Evolutionary conservation across 1,284 basidiomycete species (phyloP).

Genomic region (Naganishia sp.): DNA sequence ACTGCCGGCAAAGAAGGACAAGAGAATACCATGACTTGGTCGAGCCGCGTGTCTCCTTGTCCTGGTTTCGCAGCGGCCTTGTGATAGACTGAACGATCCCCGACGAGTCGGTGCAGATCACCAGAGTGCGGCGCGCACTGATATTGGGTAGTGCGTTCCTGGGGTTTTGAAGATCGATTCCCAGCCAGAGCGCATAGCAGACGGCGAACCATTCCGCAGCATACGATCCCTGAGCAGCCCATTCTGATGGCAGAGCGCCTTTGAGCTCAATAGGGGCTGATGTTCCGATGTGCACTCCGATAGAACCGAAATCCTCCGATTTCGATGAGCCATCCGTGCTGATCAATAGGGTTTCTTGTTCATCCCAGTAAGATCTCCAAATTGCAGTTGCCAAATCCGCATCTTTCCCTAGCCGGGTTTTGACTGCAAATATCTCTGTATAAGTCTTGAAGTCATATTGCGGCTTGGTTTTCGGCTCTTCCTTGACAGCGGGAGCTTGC

Average conservation of each 20-base stretch:
- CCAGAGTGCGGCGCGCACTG: conserved; percentile 8
- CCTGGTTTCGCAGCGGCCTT: not conserved
- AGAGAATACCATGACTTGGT: conserved; percentile 10
- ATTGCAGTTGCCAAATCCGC: conserved; percentile 17
- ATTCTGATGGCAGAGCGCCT: conserved; percentile 20
- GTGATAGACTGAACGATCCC: conserved; percentile 17
- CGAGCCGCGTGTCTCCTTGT: not conserved
- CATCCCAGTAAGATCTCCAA: conserved; percentile 20
- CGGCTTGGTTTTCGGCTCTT: not conserved
- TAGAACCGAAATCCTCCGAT: conserved; percentile 8
- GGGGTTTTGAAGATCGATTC: conserved; percentile 12
- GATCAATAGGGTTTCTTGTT: conserved; percentile 11
- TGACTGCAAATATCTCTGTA: conserved; percentile 14
- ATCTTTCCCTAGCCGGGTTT: conserved; percentile 11
- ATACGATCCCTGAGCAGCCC: conserved; percentile 27
- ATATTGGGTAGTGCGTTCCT: conserved; percentile 8
- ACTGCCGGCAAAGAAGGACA: conserved; percentile 11
- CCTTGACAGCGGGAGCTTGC: too few relatives aligned
- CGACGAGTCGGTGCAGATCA: conserved; percentile 23
- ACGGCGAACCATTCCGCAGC: conserved; percentile 26
- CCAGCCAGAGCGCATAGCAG: conserved; percentile 17
- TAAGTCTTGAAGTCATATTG: conserved; percentile 8
- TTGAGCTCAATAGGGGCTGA: conserved; percentile 16
- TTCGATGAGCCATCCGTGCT: conserved; percentile 25
- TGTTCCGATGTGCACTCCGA: conserved; percentile 22